phyloP scores from a whole-genome alignment of 352 stramenopile species.

The Globisporangium mamillatum region DNA sequence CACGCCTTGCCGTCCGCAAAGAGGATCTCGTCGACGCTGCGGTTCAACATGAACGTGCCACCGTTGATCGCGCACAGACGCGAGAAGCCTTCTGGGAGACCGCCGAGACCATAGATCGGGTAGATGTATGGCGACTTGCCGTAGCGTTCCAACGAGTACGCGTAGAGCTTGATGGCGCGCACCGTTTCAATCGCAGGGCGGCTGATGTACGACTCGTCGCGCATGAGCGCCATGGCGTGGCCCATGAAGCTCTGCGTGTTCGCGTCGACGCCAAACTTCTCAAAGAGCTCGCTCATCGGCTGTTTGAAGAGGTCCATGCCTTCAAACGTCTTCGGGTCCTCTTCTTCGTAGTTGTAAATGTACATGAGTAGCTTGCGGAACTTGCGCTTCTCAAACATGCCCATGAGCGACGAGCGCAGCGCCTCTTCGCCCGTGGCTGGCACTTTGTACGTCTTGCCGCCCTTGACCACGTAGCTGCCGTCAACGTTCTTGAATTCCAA shows the following conservation, averaged over 20 bases:
- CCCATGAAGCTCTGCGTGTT: conserved; percentile 99
- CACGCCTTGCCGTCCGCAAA: conserved; percentile 94
- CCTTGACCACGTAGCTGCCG: conserved; percentile 98
- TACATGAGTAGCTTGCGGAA: conserved; percentile 99
- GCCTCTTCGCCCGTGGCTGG: conserved; percentile 97
- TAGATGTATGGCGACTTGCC: conserved; percentile 99
- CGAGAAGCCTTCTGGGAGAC: conserved; percentile 98
- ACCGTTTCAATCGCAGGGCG: conserved; percentile 92
- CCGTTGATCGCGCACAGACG: conserved; percentile 98
- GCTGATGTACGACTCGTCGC: conserved; percentile 88
- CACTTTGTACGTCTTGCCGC: conserved; percentile 96
- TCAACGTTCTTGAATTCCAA: conserved; percentile 99
- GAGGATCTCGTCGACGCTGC: conserved; percentile 92
- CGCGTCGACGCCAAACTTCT: conserved; percentile 96
- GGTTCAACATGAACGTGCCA: conserved; percentile 99
- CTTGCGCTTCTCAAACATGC: conserved; percentile 99
- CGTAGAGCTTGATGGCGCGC: conserved; percentile 97
- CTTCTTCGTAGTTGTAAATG: conserved; percentile 95
- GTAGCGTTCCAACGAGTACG: conserved; percentile 96
- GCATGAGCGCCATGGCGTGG: conserved; percentile 98
- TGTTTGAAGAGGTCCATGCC: conserved; percentile 94
- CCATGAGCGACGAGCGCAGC: conserved; percentile 95
- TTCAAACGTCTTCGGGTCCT: conserved; percentile 89
- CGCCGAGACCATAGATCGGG: conserved; percentile 98
- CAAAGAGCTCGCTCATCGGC: conserved; percentile 98